Evolutionary conservation across 805 yeast species (phyloP).

Genomic region (Starmerella stigmatis): DNA sequence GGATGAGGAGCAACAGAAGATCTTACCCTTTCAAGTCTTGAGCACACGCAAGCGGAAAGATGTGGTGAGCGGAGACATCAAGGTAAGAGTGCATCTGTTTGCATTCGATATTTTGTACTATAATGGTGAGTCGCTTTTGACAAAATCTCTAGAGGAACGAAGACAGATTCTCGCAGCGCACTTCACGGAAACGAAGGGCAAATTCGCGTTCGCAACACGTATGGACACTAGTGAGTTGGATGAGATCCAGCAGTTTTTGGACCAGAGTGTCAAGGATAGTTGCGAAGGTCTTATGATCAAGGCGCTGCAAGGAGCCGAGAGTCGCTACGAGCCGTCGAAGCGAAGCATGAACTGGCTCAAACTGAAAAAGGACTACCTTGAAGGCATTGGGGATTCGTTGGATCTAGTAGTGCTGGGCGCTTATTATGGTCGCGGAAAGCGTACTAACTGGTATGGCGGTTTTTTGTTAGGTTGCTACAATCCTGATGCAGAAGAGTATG

Average conservation of each 20-base stretch:
- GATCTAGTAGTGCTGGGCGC: slow-evolving; percentile 93
- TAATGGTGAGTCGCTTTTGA: slow-evolving; percentile 62
- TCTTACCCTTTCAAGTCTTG: slow-evolving; percentile 84
- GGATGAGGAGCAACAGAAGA: slow-evolving; percentile 68
- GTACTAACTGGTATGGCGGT: slow-evolving; percentile 94
- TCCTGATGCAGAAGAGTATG: slow-evolving; percentile 82
- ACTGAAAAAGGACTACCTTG: slow-evolving; percentile 84
- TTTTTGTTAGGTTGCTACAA: slow-evolving; percentile 84
- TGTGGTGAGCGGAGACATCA: slow-evolving; percentile 76
- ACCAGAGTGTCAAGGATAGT: slow-evolving; percentile 74
- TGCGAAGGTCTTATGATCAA: slow-evolving; percentile 98
- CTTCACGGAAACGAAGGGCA: slow-evolving; percentile 56
- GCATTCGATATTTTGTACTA: slow-evolving; percentile 77
- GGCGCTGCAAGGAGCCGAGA: slow-evolving; percentile 67
- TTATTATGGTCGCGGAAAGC: slow-evolving; percentile 82
- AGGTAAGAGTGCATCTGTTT: slow-evolving; percentile 82
- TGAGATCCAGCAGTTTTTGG: slow-evolving; percentile 74
- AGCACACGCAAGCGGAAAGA: slow-evolving; percentile 92
- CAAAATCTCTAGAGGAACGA: slow-evolving; percentile 58
- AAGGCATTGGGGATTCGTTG: slow-evolving; percentile 91
- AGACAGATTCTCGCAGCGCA: slow-evolving; percentile 48
- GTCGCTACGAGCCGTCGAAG: slow-evolving; percentile 86
- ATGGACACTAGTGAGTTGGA: slow-evolving; percentile 58
- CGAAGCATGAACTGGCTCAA: slow-evolving; percentile 93
- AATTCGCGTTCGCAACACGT: slow-evolving; percentile 68